phyloP scores from a whole-genome alignment of 352 stramenopile species.

The Bremia lactucae region DNA sequence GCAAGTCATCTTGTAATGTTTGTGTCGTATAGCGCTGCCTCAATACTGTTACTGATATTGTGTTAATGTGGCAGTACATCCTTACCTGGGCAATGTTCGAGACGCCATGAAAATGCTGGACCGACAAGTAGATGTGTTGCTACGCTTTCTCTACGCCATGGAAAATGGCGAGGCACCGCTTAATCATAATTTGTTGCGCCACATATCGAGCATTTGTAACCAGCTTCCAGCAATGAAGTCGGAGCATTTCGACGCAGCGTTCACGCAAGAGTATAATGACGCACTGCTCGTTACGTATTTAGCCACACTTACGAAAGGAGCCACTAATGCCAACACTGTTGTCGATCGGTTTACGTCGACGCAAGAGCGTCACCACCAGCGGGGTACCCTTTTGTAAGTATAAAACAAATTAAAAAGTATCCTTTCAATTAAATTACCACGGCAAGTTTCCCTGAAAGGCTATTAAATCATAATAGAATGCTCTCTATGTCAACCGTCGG shows the following conservation, averaged over 20 bases:
- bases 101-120: constrained; percentile 83
- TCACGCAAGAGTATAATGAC: constrained; percentile 79
- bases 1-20: constrained; percentile 70
- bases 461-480: too few relatives aligned
- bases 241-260: constrained; percentile 60
- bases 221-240: constrained; percentile 71
- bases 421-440: constrained; percentile 11
- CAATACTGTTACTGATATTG: neutral
- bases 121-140: constrained; percentile 64
- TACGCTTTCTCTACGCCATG: constrained; percentile 61
- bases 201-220: constrained; percentile 82
- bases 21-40: constrained; percentile 1
- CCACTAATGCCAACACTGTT: constrained; percentile 65
- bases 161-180: constrained; percentile 60
- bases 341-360: constrained; percentile 68
- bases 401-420: constrained; percentile 1
- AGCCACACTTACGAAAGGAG: constrained; percentile 74
- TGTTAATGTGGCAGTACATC: constrained; percentile 42
- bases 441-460: too few relatives aligned
- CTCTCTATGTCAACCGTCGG: too few relatives aligned
- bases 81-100: constrained; percentile 66
- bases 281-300: constrained; percentile 74
- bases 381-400: constrained; percentile 36
- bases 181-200: constrained; percentile 71
- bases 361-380: constrained; percentile 61